Evolutionary conservation across 108 stramenopile species (phyloP).

Genomic region (Bacterosira constricta): DNA sequence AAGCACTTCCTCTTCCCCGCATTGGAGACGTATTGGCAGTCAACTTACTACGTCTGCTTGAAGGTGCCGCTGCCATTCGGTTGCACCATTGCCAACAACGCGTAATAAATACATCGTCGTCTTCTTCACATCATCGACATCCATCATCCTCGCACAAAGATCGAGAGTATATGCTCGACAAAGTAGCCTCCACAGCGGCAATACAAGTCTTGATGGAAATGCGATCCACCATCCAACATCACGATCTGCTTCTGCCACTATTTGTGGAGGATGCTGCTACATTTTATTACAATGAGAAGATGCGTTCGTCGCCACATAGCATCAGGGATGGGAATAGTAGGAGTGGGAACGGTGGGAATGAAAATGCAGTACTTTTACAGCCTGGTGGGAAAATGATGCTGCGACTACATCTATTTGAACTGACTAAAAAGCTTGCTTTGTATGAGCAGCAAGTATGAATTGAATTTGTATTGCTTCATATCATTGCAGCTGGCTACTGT

Average conservation of each 20-base stretch:
- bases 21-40: constrained; percentile 46
- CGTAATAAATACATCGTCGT: no score
- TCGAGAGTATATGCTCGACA: neutral
- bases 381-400: constrained; percentile 53
- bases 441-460: no score
- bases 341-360: neutral
- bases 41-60: constrained; percentile 49
- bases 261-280: constrained; percentile 35
- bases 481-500: no score
- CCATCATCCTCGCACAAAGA: neutral
- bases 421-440: constrained; percentile 33
- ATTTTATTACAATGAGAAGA: constrained; percentile 25
- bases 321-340: neutral
- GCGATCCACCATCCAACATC: constrained; percentile 18
- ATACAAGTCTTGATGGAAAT: constrained; percentile 41
- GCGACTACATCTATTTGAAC: constrained; percentile 36
- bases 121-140: no score
- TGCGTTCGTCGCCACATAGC: neutral
- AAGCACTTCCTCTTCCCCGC: constrained; percentile 16
- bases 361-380: neutral
- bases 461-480: no score
- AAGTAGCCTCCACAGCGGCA: constrained; percentile 16
- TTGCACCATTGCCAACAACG: constrained; percentile 24
- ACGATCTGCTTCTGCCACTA: constrained; percentile 28
- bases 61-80: constrained; percentile 40